Evolutionary conservation across 139 green algal genomes (phyloP).

Genomic region (Nannochloris sp.): DNA sequence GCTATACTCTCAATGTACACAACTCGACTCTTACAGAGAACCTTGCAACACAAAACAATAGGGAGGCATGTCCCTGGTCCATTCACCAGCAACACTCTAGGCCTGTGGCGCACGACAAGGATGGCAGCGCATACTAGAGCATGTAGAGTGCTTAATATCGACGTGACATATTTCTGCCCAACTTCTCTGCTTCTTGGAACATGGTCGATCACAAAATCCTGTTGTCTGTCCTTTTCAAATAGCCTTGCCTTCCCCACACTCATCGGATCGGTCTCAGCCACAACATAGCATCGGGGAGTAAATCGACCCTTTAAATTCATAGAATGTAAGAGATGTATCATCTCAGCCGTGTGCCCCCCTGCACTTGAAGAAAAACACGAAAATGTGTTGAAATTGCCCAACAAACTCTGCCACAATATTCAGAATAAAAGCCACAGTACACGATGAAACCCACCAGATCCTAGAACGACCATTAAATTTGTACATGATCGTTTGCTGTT

Average conservation of each 20-base stretch:
- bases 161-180: slow-evolving; percentile 70
- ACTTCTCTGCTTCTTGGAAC: slow-evolving; percentile 79
- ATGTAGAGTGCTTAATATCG: slow-evolving; percentile 45
- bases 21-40: slow-evolving; percentile 41
- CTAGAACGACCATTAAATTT: not conserved
- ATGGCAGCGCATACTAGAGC: slow-evolving; percentile 7
- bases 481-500: not conserved
- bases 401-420: not conserved
- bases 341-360: slow-evolving; percentile 90
- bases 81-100: slow-evolving; percentile 63
- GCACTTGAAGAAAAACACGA: not conserved
- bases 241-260: slow-evolving; percentile 43
- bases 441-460: not conserved
- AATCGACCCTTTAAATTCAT: slow-evolving; percentile 47
- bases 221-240: slow-evolving; percentile 21
- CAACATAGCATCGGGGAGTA: slow-evolving; percentile 58
- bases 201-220: not conserved
- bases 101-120: not conserved
- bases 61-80: slow-evolving; percentile 83
- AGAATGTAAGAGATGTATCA: slow-evolving; percentile 56
- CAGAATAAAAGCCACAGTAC: not conserved
- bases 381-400: not conserved
- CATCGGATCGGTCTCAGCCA: slow-evolving; percentile 60
- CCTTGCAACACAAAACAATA: slow-evolving; percentile 44
- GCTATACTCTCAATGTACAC: slow-evolving; percentile 87